These are phyloP conservation scores for Escovopsis weberi DNA, from an alignment of 2,329 filamentous ascomycete genomes.

Conservation along the genomic window DNA sequence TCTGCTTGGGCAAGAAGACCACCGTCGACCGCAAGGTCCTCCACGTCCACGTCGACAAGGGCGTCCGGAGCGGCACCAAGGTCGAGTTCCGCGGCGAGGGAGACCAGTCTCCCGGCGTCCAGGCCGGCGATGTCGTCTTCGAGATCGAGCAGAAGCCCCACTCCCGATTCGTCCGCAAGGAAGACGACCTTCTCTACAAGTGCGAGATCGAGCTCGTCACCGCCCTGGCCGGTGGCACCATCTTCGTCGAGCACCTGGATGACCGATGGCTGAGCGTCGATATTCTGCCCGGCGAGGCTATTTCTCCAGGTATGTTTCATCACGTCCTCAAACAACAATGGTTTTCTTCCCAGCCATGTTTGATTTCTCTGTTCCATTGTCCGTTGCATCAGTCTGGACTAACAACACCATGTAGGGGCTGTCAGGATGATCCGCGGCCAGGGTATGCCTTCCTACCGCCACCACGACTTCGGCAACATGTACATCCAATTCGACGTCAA, in stretches of 20 bases:
- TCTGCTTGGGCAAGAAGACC: slow-evolving; percentile 94
- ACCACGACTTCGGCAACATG: slow-evolving; percentile 90
- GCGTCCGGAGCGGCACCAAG: slow-evolving; percentile 86
- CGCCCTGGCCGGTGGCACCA: slow-evolving; percentile 77
- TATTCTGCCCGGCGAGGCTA: slow-evolving; percentile 87
- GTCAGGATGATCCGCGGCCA: slow-evolving; percentile 92
- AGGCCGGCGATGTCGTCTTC: slow-evolving; percentile 93
- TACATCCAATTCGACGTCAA: slow-evolving; percentile 97
- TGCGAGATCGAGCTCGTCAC: slow-evolving; percentile 93
- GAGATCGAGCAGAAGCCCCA: slow-evolving; percentile 99
- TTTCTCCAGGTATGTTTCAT: slow-evolving; percentile 61
- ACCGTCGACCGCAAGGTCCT: slow-evolving; percentile 94
- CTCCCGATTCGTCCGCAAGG: slow-evolving; percentile 82
- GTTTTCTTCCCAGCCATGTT: no score
- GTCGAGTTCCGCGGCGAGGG: slow-evolving; percentile 95
- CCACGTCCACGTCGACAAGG: slow-evolving; percentile 92
- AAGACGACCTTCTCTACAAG: slow-evolving; percentile 90
- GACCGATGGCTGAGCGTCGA: slow-evolving; percentile 93
- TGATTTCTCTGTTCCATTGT: neutral
- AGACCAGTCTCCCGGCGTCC: slow-evolving; percentile 84
- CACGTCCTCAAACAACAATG: no score
- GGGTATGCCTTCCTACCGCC: slow-evolving; percentile 91
- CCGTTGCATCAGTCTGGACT: neutral
- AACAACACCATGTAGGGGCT: slow-evolving; percentile 41
- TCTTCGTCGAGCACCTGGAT: slow-evolving; percentile 92